Base-by-base conservation (phyloP, 2,329 filamentous ascomycete species). In the Colletotrichum orbiculare region DNA sequence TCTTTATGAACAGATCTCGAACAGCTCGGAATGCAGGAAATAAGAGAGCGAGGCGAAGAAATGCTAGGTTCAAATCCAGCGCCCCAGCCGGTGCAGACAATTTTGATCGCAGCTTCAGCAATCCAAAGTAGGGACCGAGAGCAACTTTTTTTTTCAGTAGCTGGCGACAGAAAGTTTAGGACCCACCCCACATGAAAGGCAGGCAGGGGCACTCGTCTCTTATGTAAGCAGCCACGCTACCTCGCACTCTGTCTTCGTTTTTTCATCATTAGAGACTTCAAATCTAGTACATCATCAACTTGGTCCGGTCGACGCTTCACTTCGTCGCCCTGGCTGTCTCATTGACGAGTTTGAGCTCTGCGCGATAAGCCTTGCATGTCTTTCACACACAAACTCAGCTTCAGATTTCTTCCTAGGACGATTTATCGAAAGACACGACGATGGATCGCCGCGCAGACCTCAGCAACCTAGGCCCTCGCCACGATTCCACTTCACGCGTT, bases 381-480 rank as follows among this genome's bases (percentile, higher is more conserved):
- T 41, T 41, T 41, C 38, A 9, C 25, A 25, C 4, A 25, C 25
- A 25, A 25, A 25, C 25, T 25, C 25, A 25, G 25, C 25, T 25
- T 25, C 25, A 25, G 3, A 25, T 25, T 25, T 25, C 25, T 25
- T 5, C 25, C 25, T 5, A 25, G 25, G 25, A 4, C 3, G 25
- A 25, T 25, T 25, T 25, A 25, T 25, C 4, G 4, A 25, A 25
- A 25, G 25, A 11, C 43, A 10, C 38, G 46, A 39, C 41, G 71
- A 85, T 89, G 86, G 85, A 88, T 68, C 81, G 84, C 57, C 80
- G 80, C 59, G 80, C 81, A 67, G 79, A 81, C 61, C 79, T 81
- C 12, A 78, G 81, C 13, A 82, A 85, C 60, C 79, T 88, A n/a
- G 84, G 82, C 35, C 85, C 86, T 63, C 84, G 83, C 50, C 83